Evolutionary conservation across 208 protist species (phyloP).

Genomic region (Herpetomonas samuelpessoai): DNA sequence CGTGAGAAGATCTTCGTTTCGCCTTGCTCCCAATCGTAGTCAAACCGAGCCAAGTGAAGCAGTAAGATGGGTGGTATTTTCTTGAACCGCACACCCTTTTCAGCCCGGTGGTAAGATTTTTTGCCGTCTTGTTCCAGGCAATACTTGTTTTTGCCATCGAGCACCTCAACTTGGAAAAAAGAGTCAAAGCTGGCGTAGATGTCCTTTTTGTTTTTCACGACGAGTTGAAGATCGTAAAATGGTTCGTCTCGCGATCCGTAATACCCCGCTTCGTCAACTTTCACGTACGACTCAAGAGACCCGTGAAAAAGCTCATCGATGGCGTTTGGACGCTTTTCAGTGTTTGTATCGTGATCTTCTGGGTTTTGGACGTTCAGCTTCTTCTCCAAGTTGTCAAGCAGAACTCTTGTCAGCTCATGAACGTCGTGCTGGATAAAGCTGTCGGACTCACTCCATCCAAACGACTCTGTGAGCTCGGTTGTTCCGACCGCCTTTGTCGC

Average conservation of each 20-base stretch:
- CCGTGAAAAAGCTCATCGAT: conserved; percentile 80
- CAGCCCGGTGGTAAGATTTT: conserved; percentile 79
- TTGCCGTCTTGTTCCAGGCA: conserved; percentile 77
- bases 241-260: conserved; percentile 71
- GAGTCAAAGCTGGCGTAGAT: conserved; percentile 86
- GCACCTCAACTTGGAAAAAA: conserved; percentile 88
- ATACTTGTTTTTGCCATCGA: conserved; percentile 94
- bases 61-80: conserved; percentile 83
- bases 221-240: conserved; percentile 92
- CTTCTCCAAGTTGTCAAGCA: conserved; percentile 84
- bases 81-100: conserved; percentile 85
- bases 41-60: conserved; percentile 89
- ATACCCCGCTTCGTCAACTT: conserved; percentile 84
- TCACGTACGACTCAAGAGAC: conserved; percentile 77
- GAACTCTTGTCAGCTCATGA: conserved; percentile 84
- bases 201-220: conserved; percentile 83
- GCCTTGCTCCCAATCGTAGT: conserved; percentile 81
- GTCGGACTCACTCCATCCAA: conserved; percentile 89
- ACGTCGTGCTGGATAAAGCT: conserved; percentile 93
- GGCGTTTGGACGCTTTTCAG: conserved; percentile 40
- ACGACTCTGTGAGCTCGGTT: conserved; percentile 89
- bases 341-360: conserved; percentile 9
- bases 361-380: conserved; percentile 48
- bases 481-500: conserved; percentile 64
- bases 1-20: conserved; percentile 87